Evolutionary conservation across 2,329 filamentous ascomycete genomes (phyloP), one percentile per base, ranked within the genome.

Genomic region (Zalaria sp.): DNA sequence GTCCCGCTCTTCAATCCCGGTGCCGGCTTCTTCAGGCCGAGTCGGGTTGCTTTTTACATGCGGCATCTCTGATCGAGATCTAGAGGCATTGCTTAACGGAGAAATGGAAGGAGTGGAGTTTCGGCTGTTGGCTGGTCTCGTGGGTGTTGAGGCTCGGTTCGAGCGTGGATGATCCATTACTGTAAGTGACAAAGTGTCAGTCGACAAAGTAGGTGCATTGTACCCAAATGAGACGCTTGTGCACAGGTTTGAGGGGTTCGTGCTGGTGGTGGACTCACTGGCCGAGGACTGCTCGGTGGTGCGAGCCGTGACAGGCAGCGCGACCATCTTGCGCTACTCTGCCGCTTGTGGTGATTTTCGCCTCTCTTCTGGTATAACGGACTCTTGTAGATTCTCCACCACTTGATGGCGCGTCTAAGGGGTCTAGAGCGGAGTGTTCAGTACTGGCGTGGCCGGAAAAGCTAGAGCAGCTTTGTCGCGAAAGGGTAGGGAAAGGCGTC

Each of bases 81-180:
- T 48, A 10, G 50, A 54, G 27, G 52, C 47, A 26, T 51, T 55
- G 44, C 56, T 58, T 26, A 60, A 48, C 9, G 57, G 57, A 25
- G 55, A 58, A 39, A 60, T 55, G 28, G 55, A 58, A 32, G 53
- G 54, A 31, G 54, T 53, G 25, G 40, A 41, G 36, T 45, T 43
- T 37, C 41, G 43, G 35, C 40, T 40, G 37, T 40, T 31, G 39
- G 34, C 35, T 25, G 34, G 37, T 34, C 26, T 37, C 35, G 38
- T 29, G 38, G 46, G 40, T 27, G 41, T 40, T 27, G 35, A 35
- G 37, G 37, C 42, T 25, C 32, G 36, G 40, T 43, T 35, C 26
- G 41, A 32, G 11, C 9, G 34, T 29, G 38, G 31, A 25, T 31
- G 43, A 37, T 29, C 34, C 25, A 18, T 28, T 5, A 43, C 37